phyloP scores from a whole-genome alignment of 78 protist species.

The Protostelium mycophagum region DNA sequence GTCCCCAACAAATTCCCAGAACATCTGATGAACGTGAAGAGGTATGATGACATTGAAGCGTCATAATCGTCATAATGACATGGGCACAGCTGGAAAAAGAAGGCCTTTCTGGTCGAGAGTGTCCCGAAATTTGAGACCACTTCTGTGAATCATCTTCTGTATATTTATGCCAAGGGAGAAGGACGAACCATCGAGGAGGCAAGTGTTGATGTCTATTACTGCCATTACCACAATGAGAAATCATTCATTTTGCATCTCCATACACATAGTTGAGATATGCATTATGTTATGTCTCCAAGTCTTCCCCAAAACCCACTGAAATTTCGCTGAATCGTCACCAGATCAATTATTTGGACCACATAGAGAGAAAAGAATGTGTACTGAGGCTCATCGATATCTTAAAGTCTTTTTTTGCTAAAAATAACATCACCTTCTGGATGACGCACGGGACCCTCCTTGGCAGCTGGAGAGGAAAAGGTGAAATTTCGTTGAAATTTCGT shows the following conservation, averaged over 20 bases:
- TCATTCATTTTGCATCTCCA: too few species aligned
- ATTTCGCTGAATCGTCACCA: neutral
- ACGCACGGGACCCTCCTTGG: neutral
- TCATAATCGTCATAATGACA: neutral
- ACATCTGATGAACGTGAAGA: neutral
- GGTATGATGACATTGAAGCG: neutral
- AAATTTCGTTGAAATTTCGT: too few species aligned
- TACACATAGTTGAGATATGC: too few species aligned
- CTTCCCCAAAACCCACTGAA: too few species aligned
- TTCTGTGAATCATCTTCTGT: neutral
- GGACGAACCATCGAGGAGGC: neutral
- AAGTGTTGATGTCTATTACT: too few species aligned
- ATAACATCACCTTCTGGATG: neutral
- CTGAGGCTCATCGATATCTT: neutral
- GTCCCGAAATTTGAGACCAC: neutral
- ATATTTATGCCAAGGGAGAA: neutral
- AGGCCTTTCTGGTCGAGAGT: neutral
- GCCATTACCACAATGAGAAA: too few species aligned
- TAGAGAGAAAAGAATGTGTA: neutral
- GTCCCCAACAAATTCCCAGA: neutral
- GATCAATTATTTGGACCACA: neutral
- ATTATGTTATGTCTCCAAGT: too few species aligned
- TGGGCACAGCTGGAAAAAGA: neutral
- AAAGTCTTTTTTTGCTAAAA: neutral
- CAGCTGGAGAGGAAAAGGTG: neutral